These are phyloP conservation scores for Xylaria curta DNA, from an alignment of 495 filamentous ascomycete species.

Conservation along the genomic window DNA sequence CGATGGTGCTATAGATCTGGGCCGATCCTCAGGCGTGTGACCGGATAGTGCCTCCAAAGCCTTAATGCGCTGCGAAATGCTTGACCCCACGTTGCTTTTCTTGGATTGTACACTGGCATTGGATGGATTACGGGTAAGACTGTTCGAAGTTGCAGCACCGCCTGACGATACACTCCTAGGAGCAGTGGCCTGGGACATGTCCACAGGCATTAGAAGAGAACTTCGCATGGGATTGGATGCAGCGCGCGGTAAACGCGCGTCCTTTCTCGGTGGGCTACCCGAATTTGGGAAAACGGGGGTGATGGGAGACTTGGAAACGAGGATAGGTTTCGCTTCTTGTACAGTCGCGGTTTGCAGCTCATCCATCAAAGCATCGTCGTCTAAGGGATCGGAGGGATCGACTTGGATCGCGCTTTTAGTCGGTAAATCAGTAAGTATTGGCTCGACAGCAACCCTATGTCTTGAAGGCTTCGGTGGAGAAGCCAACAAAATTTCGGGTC, in stretches of 20 bases:
- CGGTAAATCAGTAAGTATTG: constrained; percentile 58
- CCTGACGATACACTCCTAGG: constrained; percentile 55
- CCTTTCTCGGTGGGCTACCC: constrained; percentile 39
- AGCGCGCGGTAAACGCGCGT: constrained; percentile 45
- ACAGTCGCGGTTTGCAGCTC: constrained; percentile 83
- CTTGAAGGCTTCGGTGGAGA: constrained; percentile 45
- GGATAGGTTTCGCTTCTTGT: constrained; percentile 82
- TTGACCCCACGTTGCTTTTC: constrained; percentile 82
- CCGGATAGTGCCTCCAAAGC: constrained; percentile 78
- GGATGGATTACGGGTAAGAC: constrained; percentile 50
- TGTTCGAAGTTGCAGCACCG: constrained; percentile 53
- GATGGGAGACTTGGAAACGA: constrained; percentile 85
- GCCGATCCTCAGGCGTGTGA: constrained; percentile 43
- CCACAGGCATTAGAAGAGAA: constrained; percentile 46
- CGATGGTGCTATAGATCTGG: constrained; percentile 46
- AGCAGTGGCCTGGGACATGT: constrained; percentile 42
- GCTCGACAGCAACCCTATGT: constrained; percentile 58
- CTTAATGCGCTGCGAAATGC: constrained; percentile 89
- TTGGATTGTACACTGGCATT: constrained; percentile 62
- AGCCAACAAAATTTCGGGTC: constrained; percentile 27
- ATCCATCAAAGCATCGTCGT: constrained; percentile 89
- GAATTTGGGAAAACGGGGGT: constrained; percentile 64
- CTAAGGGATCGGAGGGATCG: constrained; percentile 63
- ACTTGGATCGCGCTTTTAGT: constrained; percentile 59
- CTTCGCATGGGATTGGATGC: constrained; percentile 58